These are phyloP conservation scores for Eucalyptus pauciflora DNA, from an alignment of 345 rosid genomes.

Conservation along the genomic window DNA sequence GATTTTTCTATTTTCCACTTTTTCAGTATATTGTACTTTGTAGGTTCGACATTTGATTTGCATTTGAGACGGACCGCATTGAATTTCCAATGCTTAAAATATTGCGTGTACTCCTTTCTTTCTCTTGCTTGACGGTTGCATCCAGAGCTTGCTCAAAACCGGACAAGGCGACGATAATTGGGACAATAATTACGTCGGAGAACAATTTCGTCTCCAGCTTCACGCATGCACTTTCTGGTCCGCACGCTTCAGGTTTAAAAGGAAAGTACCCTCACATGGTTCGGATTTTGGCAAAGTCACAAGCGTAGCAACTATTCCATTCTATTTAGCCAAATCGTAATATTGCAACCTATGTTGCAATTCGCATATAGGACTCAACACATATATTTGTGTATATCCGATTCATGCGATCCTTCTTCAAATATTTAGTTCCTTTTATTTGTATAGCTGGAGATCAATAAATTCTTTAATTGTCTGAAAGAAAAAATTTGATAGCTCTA, in stretches of 20 bases:
- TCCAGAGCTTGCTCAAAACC: not conserved
- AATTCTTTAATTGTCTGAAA: rapidly evolving
- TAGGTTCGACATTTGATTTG: not conserved
- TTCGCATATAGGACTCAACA: not conserved
- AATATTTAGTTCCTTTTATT: not conserved
- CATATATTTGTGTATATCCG: not conserved
- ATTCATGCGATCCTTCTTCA: not conserved
- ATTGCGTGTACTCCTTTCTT: not conserved
- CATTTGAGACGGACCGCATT: not conserved
- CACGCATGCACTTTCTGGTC: not conserved
- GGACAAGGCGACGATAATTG: not conserved
- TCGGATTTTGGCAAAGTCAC: not conserved
- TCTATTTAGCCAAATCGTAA: not conserved
- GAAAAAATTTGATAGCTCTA: not conserved
- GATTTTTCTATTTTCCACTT: not conserved
- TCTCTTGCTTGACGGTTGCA: not conserved
- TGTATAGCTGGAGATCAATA: not conserved
- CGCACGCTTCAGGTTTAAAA: not conserved
- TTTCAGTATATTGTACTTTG: not conserved
- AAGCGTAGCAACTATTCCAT: not conserved
- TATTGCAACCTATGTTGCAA: not conserved
- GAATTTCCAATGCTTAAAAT: not conserved
- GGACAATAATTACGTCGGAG: not conserved
- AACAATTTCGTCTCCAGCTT: not conserved
- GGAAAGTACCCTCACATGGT: not conserved